A percentile compares a stretch with the other conserved stretches of the same genome.
phyloP scores from a whole-genome alignment of 192 early-diverging fungal genomes.

The Backusella liffmaniae region DNA sequence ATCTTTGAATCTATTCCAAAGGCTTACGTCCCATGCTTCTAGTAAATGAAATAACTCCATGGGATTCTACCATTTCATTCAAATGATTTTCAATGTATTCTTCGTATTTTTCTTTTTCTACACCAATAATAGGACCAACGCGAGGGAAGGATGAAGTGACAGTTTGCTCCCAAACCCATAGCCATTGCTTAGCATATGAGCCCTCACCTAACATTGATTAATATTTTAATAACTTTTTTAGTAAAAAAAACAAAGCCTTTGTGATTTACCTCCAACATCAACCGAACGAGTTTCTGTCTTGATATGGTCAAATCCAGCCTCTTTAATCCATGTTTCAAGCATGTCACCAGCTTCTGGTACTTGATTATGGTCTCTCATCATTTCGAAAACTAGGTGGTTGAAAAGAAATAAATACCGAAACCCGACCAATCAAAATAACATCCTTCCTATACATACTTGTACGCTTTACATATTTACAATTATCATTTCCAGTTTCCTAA shows the following conservation, averaged over 20 bases:
- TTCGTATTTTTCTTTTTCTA: background rate
- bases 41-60: background rate
- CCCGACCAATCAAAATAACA: background rate
- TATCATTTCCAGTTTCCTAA: slow-evolving; percentile 14
- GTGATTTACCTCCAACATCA: background rate
- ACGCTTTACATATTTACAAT: background rate
- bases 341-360: background rate
- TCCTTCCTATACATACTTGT: background rate
- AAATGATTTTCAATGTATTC: background rate
- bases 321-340: background rate
- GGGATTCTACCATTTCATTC: background rate
- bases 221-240: background rate
- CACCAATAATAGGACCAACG: background rate
- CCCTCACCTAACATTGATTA: background rate
- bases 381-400: background rate
- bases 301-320: background rate
- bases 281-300: background rate
- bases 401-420: background rate
- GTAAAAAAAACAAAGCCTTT: background rate
- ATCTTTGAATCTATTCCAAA: background rate
- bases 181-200: background rate
- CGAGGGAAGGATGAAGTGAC: background rate
- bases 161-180: slow-evolving; percentile 1
- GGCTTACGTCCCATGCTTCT: background rate
- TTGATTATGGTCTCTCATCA: background rate